phyloP scores from a whole-genome alignment of 2,329 filamentous ascomycete species.

The Penicillium sp. region DNA sequence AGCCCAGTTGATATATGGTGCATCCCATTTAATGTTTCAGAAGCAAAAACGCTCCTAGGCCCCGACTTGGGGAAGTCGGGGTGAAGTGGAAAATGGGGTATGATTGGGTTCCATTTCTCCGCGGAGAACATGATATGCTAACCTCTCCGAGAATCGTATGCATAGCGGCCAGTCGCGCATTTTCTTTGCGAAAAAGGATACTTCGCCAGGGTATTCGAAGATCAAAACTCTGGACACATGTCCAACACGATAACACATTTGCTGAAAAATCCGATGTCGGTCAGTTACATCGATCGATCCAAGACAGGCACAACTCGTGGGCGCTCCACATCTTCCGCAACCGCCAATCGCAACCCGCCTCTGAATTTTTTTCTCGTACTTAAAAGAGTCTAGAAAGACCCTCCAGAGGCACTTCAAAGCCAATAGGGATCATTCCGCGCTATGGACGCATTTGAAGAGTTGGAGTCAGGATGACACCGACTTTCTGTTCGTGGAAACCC shows the following conservation, averaged over 20 bases:
- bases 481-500: constrained; percentile 13
- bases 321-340: constrained; percentile 7
- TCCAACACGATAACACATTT: background rate
- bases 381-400: constrained; percentile 8
- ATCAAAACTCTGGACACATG: background rate
- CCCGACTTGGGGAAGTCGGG: background rate
- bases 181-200: background rate
- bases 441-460: constrained; percentile 1
- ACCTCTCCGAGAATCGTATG: background rate
- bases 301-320: background rate
- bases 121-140: background rate
- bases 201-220: background rate
- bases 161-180: background rate
- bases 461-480: constrained; percentile 14
- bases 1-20: constrained; percentile 10
- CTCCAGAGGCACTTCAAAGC: constrained; percentile 5
- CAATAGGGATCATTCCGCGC: constrained; percentile 16
- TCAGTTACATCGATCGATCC: background rate
- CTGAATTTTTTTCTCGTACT: constrained; percentile 8
- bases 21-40: background rate
- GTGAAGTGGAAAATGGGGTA: no score
- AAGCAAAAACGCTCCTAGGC: background rate
- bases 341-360: constrained; percentile 8
- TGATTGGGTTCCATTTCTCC: background rate
- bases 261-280: background rate